phyloP scores from a whole-genome alignment of 495 filamentous ascomycete genomes.

The Xylaria telfairii region DNA sequence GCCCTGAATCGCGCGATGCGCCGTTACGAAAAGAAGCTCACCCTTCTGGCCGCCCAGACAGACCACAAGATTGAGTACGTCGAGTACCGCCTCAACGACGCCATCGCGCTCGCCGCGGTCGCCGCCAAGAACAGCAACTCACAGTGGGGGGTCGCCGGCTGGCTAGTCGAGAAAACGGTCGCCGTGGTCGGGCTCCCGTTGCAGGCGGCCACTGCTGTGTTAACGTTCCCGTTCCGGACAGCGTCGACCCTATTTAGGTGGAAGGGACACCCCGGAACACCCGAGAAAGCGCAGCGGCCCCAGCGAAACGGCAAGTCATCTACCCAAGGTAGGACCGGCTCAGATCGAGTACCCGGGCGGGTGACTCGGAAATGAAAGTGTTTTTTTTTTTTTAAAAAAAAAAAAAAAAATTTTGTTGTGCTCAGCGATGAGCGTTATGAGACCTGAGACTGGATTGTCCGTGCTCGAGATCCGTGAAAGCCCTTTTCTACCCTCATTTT shows the following conservation, averaged over 20 bases:
- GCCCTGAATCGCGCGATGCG: constrained; percentile 88
- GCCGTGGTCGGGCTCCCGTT: constrained; percentile 41
- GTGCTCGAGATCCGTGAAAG: constrained; percentile 1
- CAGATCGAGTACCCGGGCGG: constrained; percentile 37
- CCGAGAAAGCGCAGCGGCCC: constrained; percentile 28
- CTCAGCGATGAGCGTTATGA: background rate
- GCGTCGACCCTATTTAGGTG: constrained; percentile 34
- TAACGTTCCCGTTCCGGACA: constrained; percentile 39
- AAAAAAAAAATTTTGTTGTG: too few relatives aligned
- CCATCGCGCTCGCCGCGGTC: constrained; percentile 77
- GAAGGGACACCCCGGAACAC: constrained; percentile 26
- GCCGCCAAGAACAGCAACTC: constrained; percentile 63
- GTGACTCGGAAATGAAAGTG: constrained; percentile 32
- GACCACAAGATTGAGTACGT: constrained; percentile 75
- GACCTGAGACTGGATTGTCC: background rate
- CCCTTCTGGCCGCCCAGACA: constrained; percentile 71
- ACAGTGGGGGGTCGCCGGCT: constrained; percentile 33
- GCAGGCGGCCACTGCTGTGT: constrained; percentile 33
- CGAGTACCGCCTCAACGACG: constrained; percentile 74
- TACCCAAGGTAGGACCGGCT: constrained; percentile 23
- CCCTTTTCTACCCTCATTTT: background rate
- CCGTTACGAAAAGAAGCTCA: constrained; percentile 90
- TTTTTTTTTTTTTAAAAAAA: too few relatives aligned
- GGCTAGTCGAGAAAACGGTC: constrained; percentile 38
- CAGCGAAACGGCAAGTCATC: constrained; percentile 25